phyloP scores from a whole-genome alignment of 495 filamentous ascomycete genomes.

The Trichoderma reesei region DNA sequence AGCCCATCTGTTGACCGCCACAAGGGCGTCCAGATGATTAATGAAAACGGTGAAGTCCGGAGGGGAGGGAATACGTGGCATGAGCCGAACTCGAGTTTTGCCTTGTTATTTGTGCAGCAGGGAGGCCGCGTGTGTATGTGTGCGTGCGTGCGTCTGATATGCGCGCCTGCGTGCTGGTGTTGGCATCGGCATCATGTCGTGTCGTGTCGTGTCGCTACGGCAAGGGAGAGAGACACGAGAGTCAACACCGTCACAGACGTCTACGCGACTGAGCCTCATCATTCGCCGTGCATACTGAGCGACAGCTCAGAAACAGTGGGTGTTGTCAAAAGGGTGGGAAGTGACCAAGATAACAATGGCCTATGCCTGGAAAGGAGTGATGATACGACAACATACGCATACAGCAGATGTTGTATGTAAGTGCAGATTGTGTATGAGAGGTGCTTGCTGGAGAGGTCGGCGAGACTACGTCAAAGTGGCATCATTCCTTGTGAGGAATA shows the following conservation, averaged over 20 bases:
- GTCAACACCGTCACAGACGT: neutral
- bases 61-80: slow-evolving; percentile 7
- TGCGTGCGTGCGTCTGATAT: neutral
- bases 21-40: slow-evolving; percentile 4
- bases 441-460: neutral
- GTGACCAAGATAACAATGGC: neutral
- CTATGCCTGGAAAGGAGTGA: neutral
- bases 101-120: neutral
- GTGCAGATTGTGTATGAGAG: neutral
- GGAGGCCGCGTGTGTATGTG: neutral
- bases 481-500: neutral
- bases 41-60: slow-evolving; percentile 5
- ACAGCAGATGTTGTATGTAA: neutral
- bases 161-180: neutral
- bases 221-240: neutral
- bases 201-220: neutral
- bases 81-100: neutral
- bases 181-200: too few species aligned
- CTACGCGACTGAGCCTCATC: neutral
- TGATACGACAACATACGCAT: neutral
- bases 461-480: slow-evolving; percentile 2
- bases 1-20: slow-evolving; percentile 5
- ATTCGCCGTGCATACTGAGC: neutral
- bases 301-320: neutral
- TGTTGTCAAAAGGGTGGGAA: neutral